Percentiles rank a stretch among this genome's conserved stretches.
Evolutionary conservation across 1,284 basidiomycete species (phyloP).

Genomic region (Rhodotorula glutinis): DNA sequence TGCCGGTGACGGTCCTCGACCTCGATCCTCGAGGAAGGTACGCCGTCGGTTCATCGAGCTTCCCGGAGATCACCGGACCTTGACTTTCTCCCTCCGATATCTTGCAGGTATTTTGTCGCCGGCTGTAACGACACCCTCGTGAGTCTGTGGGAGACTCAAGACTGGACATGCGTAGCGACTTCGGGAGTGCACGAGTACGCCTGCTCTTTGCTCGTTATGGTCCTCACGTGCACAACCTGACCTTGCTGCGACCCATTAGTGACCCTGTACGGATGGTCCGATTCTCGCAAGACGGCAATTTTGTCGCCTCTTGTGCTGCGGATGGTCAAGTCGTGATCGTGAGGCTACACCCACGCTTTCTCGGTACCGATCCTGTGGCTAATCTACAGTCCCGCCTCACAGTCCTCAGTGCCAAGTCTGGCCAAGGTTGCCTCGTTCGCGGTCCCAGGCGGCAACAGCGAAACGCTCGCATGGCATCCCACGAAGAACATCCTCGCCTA

Average conservation of each 20-base stretch:
- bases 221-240: neutral
- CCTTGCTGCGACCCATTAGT: neutral
- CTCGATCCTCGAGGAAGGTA: constrained; percentile 36
- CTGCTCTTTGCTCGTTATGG: neutral
- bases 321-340: constrained; percentile 32
- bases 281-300: constrained; percentile 35
- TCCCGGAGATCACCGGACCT: neutral
- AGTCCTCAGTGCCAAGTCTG: neutral
- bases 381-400: neutral
- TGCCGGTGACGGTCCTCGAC: constrained; percentile 21
- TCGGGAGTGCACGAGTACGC: constrained; percentile 33
- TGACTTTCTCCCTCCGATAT: neutral
- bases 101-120: constrained; percentile 28
- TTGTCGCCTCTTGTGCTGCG: constrained; percentile 25
- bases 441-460: neutral
- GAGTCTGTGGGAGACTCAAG: constrained; percentile 38
- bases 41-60: neutral
- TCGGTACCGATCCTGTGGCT: neutral
- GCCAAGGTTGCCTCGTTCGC: neutral
- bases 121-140: constrained; percentile 34
- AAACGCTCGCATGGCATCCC: constrained; percentile 39
- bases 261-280: constrained; percentile 23
- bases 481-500: constrained; percentile 32
- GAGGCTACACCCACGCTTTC: neutral
- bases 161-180: constrained; percentile 31